Evolutionary conservation across 768 basidiomycete genomes (phyloP), one percentile per base, ranked within the genome.

Genomic region (Trametes sanguinea): DNA sequence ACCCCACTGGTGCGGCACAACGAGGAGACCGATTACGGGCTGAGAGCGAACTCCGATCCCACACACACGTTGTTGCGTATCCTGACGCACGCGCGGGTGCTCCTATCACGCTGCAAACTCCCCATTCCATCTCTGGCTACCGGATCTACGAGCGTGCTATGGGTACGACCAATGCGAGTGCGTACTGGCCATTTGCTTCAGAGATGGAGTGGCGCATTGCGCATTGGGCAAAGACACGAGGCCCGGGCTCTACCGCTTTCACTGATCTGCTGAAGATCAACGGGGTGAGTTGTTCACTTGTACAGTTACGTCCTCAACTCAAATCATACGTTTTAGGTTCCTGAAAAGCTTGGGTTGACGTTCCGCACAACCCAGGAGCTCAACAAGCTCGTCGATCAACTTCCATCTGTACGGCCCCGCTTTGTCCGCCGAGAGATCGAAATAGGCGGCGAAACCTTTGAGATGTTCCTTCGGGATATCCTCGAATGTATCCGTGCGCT

Each of bases 161-260:
- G 16, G 51, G 35, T 8, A 32, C 42, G 6, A 13, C 16, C 4
- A 33, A 22, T 10, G 32, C 6, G 3, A 62, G 56, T 29, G 29
- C 33, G 5, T 67, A 59, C 37, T 71, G 74, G n/a, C 79, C 75
- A 0, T 80, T 80, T 64, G 17, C 27, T 0, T 76, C 75, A 0
- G 48, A 73, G 43, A 37, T 77, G 0, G 77, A 79, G 42, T 81
- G 76, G 77, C 75, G 77, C 63, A 39, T 80, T 22, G 78, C 74
- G 2, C 57, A 62, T n/a, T 79, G 80, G 78, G 77, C 75, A 1
- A 80, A 79, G 58, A 60, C 76, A 0, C 66, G 69, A 0, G 76
- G 76, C 0, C 61, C 72, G 0, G 68, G 76, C 7, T 76, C 78
- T 0, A 77, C 75, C 0, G 77, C 78, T 0, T 68, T 80, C 29